These are phyloP conservation scores for Urochloa ruziziensis DNA, from an alignment of 176 grass and related monocot species.

Conservation along the genomic window DNA sequence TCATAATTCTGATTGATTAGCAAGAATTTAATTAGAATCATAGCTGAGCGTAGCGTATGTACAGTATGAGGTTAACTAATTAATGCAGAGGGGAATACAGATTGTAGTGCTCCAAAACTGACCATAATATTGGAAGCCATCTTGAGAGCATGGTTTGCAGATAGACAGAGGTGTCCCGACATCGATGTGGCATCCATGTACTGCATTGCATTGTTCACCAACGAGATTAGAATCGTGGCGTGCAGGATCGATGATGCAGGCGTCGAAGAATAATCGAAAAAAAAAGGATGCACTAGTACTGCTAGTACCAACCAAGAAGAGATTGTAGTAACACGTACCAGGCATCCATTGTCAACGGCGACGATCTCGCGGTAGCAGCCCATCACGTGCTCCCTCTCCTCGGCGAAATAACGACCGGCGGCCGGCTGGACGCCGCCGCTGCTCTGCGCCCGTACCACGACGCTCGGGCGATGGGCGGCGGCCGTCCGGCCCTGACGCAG, in stretches of 20 bases:
- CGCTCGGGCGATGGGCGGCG: neutral
- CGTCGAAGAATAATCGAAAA: no score
- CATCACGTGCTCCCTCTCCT: slow-evolving; percentile 6
- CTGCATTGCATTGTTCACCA: slow-evolving; percentile 14
- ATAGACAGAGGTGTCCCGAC: slow-evolving; percentile 18
- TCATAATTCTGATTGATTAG: neutral
- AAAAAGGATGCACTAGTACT: no score
- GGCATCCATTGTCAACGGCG: neutral
- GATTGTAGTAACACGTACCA: neutral
- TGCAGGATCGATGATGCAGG: no score
- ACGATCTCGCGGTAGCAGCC: neutral
- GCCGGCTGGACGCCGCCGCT: neutral
- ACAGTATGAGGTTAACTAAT: no score
- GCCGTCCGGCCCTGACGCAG: neutral
- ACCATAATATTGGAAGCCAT: slow-evolving; percentile 18
- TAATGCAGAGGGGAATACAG: no score
- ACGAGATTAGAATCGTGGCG: neutral
- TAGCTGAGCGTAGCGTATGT: no score
- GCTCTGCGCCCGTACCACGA: neutral
- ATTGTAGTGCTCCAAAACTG: neutral
- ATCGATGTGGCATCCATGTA: slow-evolving; percentile 17
- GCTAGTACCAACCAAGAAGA: neutral
- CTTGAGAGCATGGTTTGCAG: neutral
- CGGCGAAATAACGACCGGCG: neutral
- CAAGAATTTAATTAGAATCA: neutral